These are phyloP conservation scores for Calophaca sinica DNA, from an alignment of 306 rosid genomes.

Conservation along the genomic window DNA sequence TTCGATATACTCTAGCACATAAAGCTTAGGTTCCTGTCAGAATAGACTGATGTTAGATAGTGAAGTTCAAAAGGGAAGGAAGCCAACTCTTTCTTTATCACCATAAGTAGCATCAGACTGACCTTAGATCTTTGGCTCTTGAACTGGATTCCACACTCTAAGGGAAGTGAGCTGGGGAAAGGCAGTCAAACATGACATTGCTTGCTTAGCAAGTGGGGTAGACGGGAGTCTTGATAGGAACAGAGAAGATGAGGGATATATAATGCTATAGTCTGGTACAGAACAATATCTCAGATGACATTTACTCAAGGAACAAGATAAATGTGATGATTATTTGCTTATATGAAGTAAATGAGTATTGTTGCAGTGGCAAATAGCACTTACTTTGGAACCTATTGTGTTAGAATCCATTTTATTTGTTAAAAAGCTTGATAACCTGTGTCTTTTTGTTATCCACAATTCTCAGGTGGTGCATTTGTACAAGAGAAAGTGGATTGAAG, in stretches of 20 bases:
- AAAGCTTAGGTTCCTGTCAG: neutral
- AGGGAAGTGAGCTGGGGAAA: neutral
- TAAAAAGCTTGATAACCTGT: neutral
- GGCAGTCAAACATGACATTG: neutral
- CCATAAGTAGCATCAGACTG: neutral
- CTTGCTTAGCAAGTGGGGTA: conserved; percentile 5
- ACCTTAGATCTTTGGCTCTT: neutral
- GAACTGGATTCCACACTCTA: neutral
- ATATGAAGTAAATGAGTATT: conserved; percentile 23
- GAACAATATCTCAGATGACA: neutral
- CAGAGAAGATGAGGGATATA: neutral
- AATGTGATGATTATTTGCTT: conserved; percentile 31
- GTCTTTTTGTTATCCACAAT: conserved; percentile 35
- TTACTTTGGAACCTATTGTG: conserved; percentile 9
- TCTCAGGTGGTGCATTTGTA: conserved; percentile 82
- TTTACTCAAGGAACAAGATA: conserved; percentile 12
- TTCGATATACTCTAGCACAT: neutral
- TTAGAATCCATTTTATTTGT: conserved; percentile 6
- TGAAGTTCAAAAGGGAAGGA: neutral
- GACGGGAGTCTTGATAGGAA: conserved; percentile 6
- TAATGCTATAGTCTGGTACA: conserved; percentile 6
- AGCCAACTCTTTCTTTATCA: neutral
- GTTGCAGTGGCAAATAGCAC: conserved; percentile 31
- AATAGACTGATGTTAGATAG: neutral
- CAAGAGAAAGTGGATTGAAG: conserved; percentile 92